Evolutionary conservation across 805 yeast species (phyloP).

Genomic region (Metschnikowia amazonensis): DNA sequence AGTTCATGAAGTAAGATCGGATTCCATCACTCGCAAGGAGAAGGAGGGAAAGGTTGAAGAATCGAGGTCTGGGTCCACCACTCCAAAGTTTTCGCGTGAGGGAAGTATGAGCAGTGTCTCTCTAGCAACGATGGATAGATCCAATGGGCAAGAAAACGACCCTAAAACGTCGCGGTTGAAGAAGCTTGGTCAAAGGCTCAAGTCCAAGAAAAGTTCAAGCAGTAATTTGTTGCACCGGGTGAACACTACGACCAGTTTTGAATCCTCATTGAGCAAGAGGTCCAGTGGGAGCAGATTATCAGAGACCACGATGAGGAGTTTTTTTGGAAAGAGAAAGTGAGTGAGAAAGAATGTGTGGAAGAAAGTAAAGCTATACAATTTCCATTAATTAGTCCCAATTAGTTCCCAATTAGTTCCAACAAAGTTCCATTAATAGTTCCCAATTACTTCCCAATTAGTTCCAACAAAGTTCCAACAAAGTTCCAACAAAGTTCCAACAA

Average conservation of each 20-base stretch:
- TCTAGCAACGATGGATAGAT: background rate
- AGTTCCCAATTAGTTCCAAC: too few relatives aligned
- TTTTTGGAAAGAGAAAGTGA: constrained; percentile 8
- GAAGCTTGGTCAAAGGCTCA: constrained; percentile 15
- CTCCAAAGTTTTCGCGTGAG: constrained; percentile 8
- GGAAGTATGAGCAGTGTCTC: constrained; percentile 2
- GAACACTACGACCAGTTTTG: constrained; percentile 19
- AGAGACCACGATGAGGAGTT: constrained; percentile 6
- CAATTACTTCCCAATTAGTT: too few relatives aligned
- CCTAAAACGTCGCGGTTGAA: constrained; percentile 16
- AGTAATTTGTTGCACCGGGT: constrained; percentile 14
- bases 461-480: too few relatives aligned
- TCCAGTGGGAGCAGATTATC: constrained; percentile 12
- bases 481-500: too few relatives aligned
- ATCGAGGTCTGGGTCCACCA: constrained; percentile 6
- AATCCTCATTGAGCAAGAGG: constrained; percentile 19
- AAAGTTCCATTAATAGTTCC: too few relatives aligned
- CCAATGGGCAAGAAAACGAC: constrained; percentile 14
- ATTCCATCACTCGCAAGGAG: constrained; percentile 11
- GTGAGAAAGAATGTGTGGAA: background rate
- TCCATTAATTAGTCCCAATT: too few relatives aligned
- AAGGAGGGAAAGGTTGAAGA: constrained; percentile 14
- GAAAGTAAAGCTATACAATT: too few relatives aligned
- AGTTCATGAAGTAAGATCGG: background rate
- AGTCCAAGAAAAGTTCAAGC: constrained; percentile 12